Evolutionary conservation across 768 basidiomycete species (phyloP).

Genomic region (Boletus rubroflammeus): DNA sequence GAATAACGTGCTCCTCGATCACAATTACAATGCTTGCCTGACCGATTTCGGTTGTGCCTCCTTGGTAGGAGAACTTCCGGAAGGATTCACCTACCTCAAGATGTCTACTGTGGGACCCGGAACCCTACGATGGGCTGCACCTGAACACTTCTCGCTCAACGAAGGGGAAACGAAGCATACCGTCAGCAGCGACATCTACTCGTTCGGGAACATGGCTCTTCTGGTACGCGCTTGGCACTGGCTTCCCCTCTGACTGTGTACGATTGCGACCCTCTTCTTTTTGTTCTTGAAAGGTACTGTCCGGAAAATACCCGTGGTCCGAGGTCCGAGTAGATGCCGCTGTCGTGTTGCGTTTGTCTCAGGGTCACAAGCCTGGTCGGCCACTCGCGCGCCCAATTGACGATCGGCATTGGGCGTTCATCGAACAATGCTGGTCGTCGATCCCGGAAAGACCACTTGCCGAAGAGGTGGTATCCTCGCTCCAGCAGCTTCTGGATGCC

Average conservation of each 20-base stretch:
- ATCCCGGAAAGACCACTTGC: background rate
- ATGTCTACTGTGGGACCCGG: slow-evolving; percentile 1
- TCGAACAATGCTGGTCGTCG: slow-evolving; percentile 5
- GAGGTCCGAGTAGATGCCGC: background rate
- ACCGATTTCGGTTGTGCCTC: slow-evolving; percentile 9
- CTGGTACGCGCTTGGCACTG: background rate
- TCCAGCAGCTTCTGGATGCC: background rate
- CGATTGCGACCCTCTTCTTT: background rate
- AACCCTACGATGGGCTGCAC: slow-evolving; percentile 8
- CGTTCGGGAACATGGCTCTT: slow-evolving; percentile 4
- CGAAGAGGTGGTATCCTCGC: background rate
- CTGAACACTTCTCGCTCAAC: slow-evolving; percentile 2
- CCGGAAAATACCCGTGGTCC: background rate
- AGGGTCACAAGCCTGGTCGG: background rate
- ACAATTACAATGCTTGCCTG: slow-evolving; percentile 3
- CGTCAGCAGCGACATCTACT: slow-evolving; percentile 6
- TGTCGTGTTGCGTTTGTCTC: background rate
- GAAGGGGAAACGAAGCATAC: background rate
- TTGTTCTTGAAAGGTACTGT: background rate
- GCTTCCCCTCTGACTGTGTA: background rate
- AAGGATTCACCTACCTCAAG: background rate
- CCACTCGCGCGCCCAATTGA: slow-evolving; percentile 3
- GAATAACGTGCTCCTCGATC: slow-evolving; percentile 12
- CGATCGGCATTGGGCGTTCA: slow-evolving; percentile 1
- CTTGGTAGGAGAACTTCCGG: slow-evolving; percentile 1